Base-by-base conservation (phyloP, 768 basidiomycete species). In the Aureoboletus auriporus region DNA sequence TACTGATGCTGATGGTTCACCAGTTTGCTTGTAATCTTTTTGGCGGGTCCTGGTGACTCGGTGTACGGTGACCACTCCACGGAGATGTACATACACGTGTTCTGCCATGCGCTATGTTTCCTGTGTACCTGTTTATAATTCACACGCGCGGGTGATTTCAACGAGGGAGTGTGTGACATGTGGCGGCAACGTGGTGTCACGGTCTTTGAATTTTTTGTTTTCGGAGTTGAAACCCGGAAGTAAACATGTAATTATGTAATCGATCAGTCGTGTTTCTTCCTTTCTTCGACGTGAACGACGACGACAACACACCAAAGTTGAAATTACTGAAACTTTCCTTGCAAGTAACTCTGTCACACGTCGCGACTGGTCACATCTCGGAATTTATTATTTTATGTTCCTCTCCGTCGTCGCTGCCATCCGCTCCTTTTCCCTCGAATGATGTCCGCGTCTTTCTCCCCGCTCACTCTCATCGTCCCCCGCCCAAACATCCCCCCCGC, bases 381-480 rank as follows among this genome's bases (percentile, higher is more conserved):
- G 49, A 50, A 38, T 55, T 62, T 62, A 54, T 63, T 57, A 52
- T 60, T 54, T 47, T 40, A 42, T 43, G 44, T 46, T 44, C 33
- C 33, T 40, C 34, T 36, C 38, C 30, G 48, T 53, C 52, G 51
- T 54, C 56, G 55, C 76, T 78, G 77, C 75, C 79, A 62, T 65
- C 77, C 64, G 71, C 79, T 68, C 80, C 69, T 65, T 64, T 56
- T 45, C 39, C 52, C 47, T 50, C 20, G 20, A 23, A 64, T 73
- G 42, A 67, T 67, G 62, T 69, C 75, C 56, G 70, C 67, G 61
- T 68, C 75, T 64, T 64, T 75, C 66, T 68, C 81, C 62, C 67
- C 77, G 47, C 73, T 86, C 65, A 70, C 81, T 67, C 75, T 84
- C 66, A 71, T 84, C 61, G 74, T 82, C 42, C 83, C 83, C 48